These are phyloP conservation scores for Claviceps quebecensis DNA, from an alignment of 2,329 filamentous ascomycete species.

Conservation along the genomic window DNA sequence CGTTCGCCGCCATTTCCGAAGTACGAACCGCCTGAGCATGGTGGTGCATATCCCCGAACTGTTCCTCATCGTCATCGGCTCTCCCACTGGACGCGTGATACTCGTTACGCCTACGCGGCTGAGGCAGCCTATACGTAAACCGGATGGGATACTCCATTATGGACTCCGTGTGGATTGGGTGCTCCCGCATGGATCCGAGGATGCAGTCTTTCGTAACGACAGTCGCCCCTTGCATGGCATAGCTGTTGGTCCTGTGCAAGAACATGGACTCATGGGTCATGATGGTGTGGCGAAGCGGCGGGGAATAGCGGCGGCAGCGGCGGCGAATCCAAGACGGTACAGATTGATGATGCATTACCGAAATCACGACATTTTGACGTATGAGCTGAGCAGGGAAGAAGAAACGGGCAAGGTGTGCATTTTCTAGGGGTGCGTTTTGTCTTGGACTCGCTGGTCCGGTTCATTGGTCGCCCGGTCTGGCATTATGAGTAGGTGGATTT, in stretches of 20 bases:
- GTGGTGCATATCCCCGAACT: constrained; percentile 52
- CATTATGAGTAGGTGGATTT: too few species aligned
- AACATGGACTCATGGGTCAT: constrained; percentile 13
- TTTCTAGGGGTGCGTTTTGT: constrained; percentile 14
- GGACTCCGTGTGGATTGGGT: constrained; percentile 41
- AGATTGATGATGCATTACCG: constrained; percentile 58
- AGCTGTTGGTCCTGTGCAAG: constrained; percentile 51
- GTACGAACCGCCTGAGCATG: constrained; percentile 39
- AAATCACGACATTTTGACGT: constrained; percentile 55
- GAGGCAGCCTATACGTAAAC: constrained; percentile 11
- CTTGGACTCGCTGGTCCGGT: too few species aligned
- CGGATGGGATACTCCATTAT: constrained; percentile 16
- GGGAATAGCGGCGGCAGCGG: constrained; percentile 5
- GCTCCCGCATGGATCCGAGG: constrained; percentile 32
- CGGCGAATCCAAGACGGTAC: constrained; percentile 35
- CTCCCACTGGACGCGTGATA: constrained; percentile 50
- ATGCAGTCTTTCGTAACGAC: constrained; percentile 28
- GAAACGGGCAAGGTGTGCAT: constrained; percentile 21
- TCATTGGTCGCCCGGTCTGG: too few species aligned
- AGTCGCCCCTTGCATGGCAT: constrained; percentile 47
- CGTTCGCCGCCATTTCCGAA: constrained; percentile 16
- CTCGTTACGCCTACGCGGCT: constrained; percentile 40
- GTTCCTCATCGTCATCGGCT: constrained; percentile 51
- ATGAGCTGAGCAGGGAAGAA: constrained; percentile 43
- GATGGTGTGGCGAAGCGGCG: constrained; percentile 6